A percentile compares a stretch with the other conserved stretches of the same genome.
phyloP scores from a whole-genome alignment of 2,329 filamentous ascomycete genomes.

The Cordyceps javanica region DNA sequence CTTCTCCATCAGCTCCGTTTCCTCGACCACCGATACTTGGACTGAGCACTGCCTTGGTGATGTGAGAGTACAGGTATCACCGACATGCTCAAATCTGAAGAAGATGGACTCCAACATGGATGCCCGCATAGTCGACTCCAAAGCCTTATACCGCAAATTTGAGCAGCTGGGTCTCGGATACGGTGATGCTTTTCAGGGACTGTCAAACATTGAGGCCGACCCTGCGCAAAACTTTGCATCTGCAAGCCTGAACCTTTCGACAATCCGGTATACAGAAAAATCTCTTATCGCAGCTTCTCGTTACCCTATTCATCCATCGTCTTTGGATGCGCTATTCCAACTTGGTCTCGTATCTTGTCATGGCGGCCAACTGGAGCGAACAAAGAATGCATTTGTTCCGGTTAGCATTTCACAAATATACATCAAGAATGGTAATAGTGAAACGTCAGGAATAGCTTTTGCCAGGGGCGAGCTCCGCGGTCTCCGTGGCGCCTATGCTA shows the following conservation, averaged over 20 bases:
- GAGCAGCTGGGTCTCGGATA: constrained; percentile 20
- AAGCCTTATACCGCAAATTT: no score
- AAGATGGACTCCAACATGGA: constrained; percentile 9
- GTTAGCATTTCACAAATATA: neutral
- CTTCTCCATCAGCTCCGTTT: constrained; percentile 21
- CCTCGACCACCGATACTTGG: constrained; percentile 18
- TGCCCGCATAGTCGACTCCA: constrained; percentile 21
- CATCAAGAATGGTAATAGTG: neutral
- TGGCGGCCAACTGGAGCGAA: constrained; percentile 16
- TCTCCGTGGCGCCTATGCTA: constrained; percentile 18
- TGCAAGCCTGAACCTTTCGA: constrained; percentile 16
- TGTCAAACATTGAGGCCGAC: constrained; percentile 18
- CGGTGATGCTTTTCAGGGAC: constrained; percentile 18
- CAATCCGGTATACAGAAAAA: constrained; percentile 15
- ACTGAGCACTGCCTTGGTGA: constrained; percentile 20
- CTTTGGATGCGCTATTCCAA: constrained; percentile 22
- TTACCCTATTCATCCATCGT: constrained; percentile 6
- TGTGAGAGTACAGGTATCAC: no score
- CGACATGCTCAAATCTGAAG: no score
- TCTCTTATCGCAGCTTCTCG: no score
- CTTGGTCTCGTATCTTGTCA: constrained; percentile 21
- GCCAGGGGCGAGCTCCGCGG: neutral
- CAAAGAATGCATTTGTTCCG: constrained; percentile 21
- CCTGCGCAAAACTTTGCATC: constrained; percentile 17
- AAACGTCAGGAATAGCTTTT: no score